Conservation (phyloP, 768 basidiomycete species). For the Pisolithus tinctorius region DNA sequence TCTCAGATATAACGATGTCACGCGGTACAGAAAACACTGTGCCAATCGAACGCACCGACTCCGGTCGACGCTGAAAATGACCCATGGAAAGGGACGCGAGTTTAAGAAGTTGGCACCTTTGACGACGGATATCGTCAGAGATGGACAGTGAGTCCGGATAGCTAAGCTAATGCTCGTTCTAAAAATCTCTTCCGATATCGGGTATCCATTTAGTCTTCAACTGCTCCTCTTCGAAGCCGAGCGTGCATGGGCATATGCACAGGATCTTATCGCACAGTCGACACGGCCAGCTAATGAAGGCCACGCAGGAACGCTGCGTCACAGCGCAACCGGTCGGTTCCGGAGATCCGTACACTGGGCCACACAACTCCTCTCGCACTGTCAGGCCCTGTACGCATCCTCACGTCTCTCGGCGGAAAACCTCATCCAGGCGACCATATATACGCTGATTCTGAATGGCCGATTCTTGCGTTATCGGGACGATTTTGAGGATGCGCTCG, state of each 20-base stretch:
- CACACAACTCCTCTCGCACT: conserved; percentile 66
- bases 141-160: conserved; percentile 67
- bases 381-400: conserved; percentile 53
- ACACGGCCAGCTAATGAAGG: conserved; percentile 45
- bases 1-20: conserved; percentile 82
- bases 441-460: conserved; percentile 78
- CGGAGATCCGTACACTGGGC: conserved; percentile 76
- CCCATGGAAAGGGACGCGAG: conserved; percentile 83
- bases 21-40: conserved; percentile 91
- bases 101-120: conserved; percentile 79
- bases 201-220: conserved; percentile 49
- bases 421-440: conserved; percentile 66
- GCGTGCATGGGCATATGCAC: conserved; percentile 86
- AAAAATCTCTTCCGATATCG: conserved; percentile 1
- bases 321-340: conserved; percentile 74
- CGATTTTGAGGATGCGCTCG: conserved; percentile 67
- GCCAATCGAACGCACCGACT: conserved; percentile 85
- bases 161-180: conserved; percentile 2
- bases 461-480: conserved; percentile 73
- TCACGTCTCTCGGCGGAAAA: conserved; percentile 49
- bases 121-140: conserved; percentile 62
- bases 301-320: conserved; percentile 52
- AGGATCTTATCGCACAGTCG: conserved; percentile 58
- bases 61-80: conserved; percentile 76
- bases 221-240: conserved; percentile 87